Evolutionary conservation across 495 filamentous ascomycete genomes (phyloP).

Genomic region (Penicillium odoratum): DNA sequence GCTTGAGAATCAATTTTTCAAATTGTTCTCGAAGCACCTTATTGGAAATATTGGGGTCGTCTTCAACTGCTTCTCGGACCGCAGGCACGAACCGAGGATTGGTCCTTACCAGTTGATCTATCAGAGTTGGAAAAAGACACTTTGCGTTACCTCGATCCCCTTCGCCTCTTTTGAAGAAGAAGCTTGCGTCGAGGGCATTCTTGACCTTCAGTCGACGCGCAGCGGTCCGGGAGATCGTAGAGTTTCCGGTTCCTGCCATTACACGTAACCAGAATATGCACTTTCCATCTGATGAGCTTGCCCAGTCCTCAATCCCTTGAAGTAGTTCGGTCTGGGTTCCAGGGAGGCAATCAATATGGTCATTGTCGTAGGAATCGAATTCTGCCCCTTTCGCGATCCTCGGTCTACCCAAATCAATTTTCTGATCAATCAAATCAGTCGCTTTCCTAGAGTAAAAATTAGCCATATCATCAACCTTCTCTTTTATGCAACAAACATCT

Average conservation of each 20-base stretch:
- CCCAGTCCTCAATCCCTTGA: slow-evolving; percentile 4
- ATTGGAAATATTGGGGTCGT: not conserved
- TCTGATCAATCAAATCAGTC: too few relatives aligned
- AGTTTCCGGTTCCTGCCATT: slow-evolving; percentile 5
- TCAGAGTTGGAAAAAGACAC: not conserved
- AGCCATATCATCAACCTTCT: too few relatives aligned
- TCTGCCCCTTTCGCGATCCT: too few relatives aligned
- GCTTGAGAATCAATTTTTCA: not conserved
- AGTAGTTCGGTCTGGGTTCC: slow-evolving; percentile 5
- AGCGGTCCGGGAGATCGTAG: not conserved
- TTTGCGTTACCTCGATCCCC: not conserved
- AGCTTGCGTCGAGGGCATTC: not conserved
- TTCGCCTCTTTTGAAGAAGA: slow-evolving; percentile 8
- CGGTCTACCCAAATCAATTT: too few relatives aligned
- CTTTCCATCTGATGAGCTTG: slow-evolving; percentile 1
- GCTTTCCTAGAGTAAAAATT: too few relatives aligned
- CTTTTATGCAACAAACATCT: too few relatives aligned
- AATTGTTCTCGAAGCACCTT: not conserved
- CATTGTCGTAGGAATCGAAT: too few relatives aligned
- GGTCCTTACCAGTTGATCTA: not conserved
- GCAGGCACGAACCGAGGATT: not conserved
- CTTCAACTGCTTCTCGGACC: not conserved
- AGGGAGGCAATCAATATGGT: slow-evolving; percentile 3
- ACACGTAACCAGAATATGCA: not conserved
- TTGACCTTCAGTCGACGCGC: not conserved